Percentiles rank a stretch among this genome's conserved stretches.
phyloP scores from a whole-genome alignment of 1,284 basidiomycete species.

The Inonotus hispidus region DNA sequence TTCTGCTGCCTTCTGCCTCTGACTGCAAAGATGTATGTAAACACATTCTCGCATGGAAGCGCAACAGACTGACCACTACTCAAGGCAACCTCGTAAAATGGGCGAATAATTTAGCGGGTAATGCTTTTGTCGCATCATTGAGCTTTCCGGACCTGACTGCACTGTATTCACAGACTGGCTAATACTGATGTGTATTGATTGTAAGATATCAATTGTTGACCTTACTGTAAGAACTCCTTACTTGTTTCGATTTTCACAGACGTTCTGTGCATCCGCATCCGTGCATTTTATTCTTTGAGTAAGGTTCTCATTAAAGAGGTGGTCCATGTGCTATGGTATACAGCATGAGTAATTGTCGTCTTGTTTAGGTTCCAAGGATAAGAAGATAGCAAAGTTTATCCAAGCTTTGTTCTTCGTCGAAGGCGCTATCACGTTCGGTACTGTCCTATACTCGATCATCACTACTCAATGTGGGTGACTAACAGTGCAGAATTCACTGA shows the following conservation, averaged over 20 bases:
- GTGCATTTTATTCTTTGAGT: neutral
- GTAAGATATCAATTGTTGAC: neutral
- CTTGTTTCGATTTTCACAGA: neutral
- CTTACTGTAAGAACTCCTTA: neutral
- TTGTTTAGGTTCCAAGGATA: neutral
- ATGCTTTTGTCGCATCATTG: neutral
- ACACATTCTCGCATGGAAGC: neutral
- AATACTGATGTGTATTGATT: neutral
- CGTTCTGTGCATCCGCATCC: neutral
- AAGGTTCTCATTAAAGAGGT: neutral
- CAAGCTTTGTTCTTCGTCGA: neutral
- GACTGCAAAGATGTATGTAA: neutral
- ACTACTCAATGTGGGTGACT: neutral
- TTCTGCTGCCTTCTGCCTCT: neutral
- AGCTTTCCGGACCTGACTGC: neutral
- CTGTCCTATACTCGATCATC: neutral
- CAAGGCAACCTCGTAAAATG: neutral
- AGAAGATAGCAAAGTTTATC: neutral
- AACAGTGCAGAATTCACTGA: neutral
- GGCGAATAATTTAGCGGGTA: neutral
- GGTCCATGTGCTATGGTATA: neutral
- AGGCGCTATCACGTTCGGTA: neutral
- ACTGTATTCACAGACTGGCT: neutral
- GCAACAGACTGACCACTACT: neutral
- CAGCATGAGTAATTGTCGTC: neutral